Conservation (phyloP, 345 rosid genomes). For the Ceriops zippeliana region DNA sequence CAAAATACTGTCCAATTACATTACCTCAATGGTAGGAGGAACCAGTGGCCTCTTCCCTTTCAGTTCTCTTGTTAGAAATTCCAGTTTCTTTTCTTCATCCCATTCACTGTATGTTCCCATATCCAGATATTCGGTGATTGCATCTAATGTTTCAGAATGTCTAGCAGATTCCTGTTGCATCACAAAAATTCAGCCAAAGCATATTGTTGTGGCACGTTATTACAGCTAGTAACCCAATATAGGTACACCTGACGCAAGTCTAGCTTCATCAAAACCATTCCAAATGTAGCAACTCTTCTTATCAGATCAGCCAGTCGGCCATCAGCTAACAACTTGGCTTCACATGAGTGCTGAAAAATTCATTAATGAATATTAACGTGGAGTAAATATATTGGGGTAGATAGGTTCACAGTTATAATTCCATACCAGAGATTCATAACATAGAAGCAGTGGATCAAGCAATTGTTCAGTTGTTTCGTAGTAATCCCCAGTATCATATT, state of each 20-base stretch:
- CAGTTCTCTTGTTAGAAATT: conserved; percentile 75
- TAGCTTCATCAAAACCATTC: conserved; percentile 90
- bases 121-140: conserved; percentile 79
- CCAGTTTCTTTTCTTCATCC: conserved; percentile 90
- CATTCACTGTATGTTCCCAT: conserved; percentile 94
- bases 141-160: conserved; percentile 82
- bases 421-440: conserved; percentile 80
- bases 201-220: neutral
- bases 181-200: conserved; percentile 18
- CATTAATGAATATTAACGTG: conserved; percentile 8
- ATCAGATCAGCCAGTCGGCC: conserved; percentile 91
- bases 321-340: conserved; percentile 84
- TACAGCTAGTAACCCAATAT: conserved; percentile 2
- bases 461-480: conserved; percentile 84
- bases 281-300: conserved; percentile 84
- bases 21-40: conserved; percentile 78
- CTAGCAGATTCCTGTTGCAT: conserved; percentile 77
- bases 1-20: conserved; percentile 10
- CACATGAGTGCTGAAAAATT: conserved; percentile 69
- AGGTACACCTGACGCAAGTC: conserved; percentile 87
- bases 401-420: neutral
- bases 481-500: conserved; percentile 62
- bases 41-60: conserved; percentile 92
- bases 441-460: conserved; percentile 75
- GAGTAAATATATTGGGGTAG: neutral